Conservation (phyloP, 306 rosid species). For the Cicer judaicum region DNA sequence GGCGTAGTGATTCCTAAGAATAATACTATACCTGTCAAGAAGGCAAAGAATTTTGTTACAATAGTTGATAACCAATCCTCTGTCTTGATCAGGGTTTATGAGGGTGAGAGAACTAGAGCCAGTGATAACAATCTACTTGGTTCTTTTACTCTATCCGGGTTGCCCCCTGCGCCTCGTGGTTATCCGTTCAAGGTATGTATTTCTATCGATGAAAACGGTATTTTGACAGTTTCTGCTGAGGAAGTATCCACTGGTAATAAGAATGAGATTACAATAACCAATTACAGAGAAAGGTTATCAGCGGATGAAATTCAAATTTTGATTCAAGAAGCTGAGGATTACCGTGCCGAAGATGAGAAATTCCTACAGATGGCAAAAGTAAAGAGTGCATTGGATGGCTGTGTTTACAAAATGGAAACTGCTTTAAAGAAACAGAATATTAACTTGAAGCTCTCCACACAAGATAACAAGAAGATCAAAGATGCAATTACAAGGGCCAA, state of each 20-base stretch:
- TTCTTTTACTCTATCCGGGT: not conserved
- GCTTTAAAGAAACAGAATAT: not conserved
- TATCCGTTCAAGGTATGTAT: not conserved
- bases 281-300: not conserved
- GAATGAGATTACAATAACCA: not conserved
- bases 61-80: not conserved
- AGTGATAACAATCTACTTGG: not conserved
- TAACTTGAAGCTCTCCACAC: not conserved
- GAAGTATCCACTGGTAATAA: not conserved
- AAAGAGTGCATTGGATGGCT: not conserved
- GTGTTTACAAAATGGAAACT: not conserved
- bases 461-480: not conserved
- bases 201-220: slow-evolving; percentile 39
- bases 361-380: not conserved
- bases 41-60: accelerated
- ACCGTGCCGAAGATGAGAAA: not conserved
- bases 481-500: not conserved
- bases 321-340: not conserved
- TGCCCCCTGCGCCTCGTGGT: slow-evolving; percentile 48
- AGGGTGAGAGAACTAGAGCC: slow-evolving; percentile 29
- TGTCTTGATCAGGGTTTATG: slow-evolving; percentile 48
- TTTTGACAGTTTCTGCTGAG: slow-evolving; percentile 41
- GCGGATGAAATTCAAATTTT: not conserved
- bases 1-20: slow-evolving; percentile 17
- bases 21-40: slow-evolving; percentile 11